Evolutionary conservation across 257 asterid genomes (phyloP).

Genomic region (Agastache rugosa): DNA sequence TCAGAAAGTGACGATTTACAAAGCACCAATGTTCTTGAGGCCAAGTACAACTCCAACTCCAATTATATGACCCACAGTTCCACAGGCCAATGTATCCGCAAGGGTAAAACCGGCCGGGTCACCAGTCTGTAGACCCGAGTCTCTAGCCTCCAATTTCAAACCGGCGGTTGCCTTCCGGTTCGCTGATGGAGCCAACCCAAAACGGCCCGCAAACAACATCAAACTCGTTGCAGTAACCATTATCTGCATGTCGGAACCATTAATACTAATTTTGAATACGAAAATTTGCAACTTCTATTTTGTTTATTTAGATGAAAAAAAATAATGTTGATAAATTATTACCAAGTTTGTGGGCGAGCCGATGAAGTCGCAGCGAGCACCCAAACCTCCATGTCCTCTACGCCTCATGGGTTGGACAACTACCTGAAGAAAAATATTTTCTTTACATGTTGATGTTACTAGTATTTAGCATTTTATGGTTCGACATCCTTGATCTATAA

Average conservation of each 20-base stretch:
- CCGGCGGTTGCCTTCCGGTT: constrained; percentile 93
- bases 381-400: constrained; percentile 69
- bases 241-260: constrained; percentile 48
- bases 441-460: too few relatives aligned
- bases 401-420: constrained; percentile 56
- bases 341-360: constrained; percentile 95
- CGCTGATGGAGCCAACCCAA: constrained; percentile 95
- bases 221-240: constrained; percentile 86
- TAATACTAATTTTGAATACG: not conserved
- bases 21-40: constrained; percentile 72
- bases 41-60: constrained; percentile 99
- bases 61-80: constrained; percentile 81
- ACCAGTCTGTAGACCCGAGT: constrained; percentile 92
- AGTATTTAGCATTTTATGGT: not conserved
- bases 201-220: constrained; percentile 93
- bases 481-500: not conserved
- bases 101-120: constrained; percentile 98
- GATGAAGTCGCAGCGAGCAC: constrained; percentile 91
- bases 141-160: constrained; percentile 74
- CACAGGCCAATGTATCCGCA: constrained; percentile 95
- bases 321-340: constrained; percentile 1
- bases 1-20: not conserved
- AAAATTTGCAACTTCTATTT: not conserved
- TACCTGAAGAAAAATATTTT: constrained; percentile 44
- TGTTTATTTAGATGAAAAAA: not conserved